Evolutionary conservation across 140 eudicot genomes (phyloP), one percentile per base, ranked within the genome.

Genomic region (Bidens hawaiensis): DNA sequence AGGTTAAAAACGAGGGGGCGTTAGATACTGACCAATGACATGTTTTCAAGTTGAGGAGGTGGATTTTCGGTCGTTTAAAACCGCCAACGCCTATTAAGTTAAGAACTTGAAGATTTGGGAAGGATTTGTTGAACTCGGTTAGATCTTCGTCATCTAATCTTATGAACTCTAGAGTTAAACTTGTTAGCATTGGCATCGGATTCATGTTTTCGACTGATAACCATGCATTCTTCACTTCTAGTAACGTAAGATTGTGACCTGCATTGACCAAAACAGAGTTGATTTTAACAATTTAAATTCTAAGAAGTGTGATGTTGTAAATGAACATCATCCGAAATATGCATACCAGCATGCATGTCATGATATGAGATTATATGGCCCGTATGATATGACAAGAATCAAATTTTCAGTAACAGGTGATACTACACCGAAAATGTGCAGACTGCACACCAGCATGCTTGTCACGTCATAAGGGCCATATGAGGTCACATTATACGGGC

Each of bases 11-110:
- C 4, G 45, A 31, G 11, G 83, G 84, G 52, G 84, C 86, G 52
- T 82, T 74, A 42, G 86, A 82, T 51, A 79, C 64, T 0, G 78
- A 57, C 83, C 83, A 85, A 19, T 71, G 74, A 31, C 79, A 79
- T 15, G 72, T 46, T 76, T 76, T 76, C 26, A 85, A 77, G 60
- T 70, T 77, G 40, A 71, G 57, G 13, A 85, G 78, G 53, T 82
- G 76, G 45, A 85, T 60, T 21, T 46, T 79, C 0, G 89, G 86
- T 16, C 64, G 82, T 27, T 62, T 73, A 46, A 82, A 80, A 25
- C 94, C 94, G 46, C 80, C 85, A 22, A 85, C 86, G 4, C 76
- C 83, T 23, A 85, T 76, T 56, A 85, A 60, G 51, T 85, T 79
- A 63, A 82, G 89, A 70, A 67, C 80, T 43, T 68, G 75, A 56